Conservation (phyloP, 768 basidiomycete species). For the Pleurotus djamor region DNA sequence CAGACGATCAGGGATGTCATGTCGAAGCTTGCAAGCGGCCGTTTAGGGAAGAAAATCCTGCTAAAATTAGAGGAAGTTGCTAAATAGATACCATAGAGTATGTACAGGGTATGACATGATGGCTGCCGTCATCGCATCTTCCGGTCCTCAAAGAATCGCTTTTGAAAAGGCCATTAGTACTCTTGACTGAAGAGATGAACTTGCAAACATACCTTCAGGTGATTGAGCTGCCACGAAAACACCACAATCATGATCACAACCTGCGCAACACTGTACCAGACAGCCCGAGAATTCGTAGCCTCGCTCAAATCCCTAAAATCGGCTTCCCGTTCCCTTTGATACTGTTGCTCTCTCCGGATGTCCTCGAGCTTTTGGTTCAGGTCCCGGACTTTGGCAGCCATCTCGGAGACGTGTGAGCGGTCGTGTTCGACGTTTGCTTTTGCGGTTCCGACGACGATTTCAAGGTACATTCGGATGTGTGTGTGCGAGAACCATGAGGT, state of each 20-base stretch:
- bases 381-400: constrained; percentile 84
- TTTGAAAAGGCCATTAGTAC: constrained; percentile 7
- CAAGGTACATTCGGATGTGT: constrained; percentile 93
- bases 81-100: constrained; percentile 11
- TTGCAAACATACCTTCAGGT: constrained; percentile 69
- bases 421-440: constrained; percentile 88
- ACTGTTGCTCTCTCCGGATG: constrained; percentile 93
- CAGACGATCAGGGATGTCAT: constrained; percentile 51
- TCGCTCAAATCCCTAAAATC: constrained; percentile 90
- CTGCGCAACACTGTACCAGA: constrained; percentile 93
- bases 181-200: background rate
- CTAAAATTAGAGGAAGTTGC: constrained; percentile 30
- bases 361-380: constrained; percentile 93
- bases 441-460: constrained; percentile 87
- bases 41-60: constrained; percentile 41
- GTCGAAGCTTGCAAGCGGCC: constrained; percentile 29
- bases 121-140: constrained; percentile 57
- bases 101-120: background rate
- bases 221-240: constrained; percentile 90
- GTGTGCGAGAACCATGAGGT: constrained; percentile 84
- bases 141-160: constrained; percentile 88
- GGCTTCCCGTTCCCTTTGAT: constrained; percentile 93
- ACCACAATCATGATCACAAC: constrained; percentile 81
- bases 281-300: constrained; percentile 84
- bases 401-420: constrained; percentile 78